A percentile compares a stretch with the other conserved stretches of the same genome.
Conservation (phyloP, 805 yeast genomes). For the Debaryomyces prosopidis region DNA sequence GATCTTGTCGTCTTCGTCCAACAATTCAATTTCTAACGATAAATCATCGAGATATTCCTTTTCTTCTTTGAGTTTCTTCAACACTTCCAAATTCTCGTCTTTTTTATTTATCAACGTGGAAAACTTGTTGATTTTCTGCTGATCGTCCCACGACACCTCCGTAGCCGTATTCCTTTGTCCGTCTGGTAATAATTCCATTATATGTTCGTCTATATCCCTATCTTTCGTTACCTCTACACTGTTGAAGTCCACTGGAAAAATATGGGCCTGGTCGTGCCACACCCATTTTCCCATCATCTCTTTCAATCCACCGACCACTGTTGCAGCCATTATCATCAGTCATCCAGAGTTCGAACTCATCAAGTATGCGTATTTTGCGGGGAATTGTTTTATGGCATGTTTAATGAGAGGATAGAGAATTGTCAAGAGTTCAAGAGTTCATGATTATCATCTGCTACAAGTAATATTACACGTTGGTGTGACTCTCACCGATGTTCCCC, state of each 20-base stretch:
- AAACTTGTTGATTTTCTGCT: slow-evolving; percentile 83
- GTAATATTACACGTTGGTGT: too few species aligned
- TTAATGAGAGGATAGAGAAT: too few species aligned
- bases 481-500: too few species aligned
- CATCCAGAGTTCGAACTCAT: neutral
- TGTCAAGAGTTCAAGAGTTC: too few species aligned
- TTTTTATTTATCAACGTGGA: slow-evolving; percentile 77
- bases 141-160: slow-evolving; percentile 82
- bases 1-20: slow-evolving; percentile 70
- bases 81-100: slow-evolving; percentile 53
- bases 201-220: neutral
- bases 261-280: neutral
- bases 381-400: too few species aligned
- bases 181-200: slow-evolving; percentile 52
- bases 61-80: slow-evolving; percentile 57
- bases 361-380: too few species aligned
- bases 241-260: neutral
- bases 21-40: slow-evolving; percentile 77
- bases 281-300: neutral
- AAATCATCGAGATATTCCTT: slow-evolving; percentile 89
- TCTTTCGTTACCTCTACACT: neutral
- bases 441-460: too few species aligned
- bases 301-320: neutral
- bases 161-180: slow-evolving; percentile 52
- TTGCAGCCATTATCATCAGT: neutral